phyloP scores from a whole-genome alignment of 352 stramenopile species.

The Phytophthora megakarya region DNA sequence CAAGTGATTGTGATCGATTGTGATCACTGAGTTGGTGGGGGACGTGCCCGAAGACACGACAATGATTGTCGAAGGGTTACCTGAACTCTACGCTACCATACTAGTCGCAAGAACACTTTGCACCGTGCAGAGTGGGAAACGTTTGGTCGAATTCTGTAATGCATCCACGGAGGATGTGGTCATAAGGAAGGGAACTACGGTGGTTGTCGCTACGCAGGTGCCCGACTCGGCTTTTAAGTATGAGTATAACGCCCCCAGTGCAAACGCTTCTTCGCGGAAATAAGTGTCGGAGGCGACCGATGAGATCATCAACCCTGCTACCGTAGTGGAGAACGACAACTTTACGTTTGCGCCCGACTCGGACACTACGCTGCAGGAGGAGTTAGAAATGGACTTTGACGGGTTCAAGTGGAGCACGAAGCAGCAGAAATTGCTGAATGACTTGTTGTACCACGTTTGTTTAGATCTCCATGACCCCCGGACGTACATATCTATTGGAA shows the following conservation, averaged over 20 bases:
- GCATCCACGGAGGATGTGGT: neutral
- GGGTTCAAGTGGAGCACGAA: conserved; percentile 1
- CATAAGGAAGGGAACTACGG: neutral
- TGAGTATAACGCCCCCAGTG: no score
- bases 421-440: no score
- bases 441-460: conserved; percentile 13
- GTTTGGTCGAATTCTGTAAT: conserved; percentile 11
- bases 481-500: neutral
- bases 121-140: neutral
- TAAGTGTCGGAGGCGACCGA: neutral
- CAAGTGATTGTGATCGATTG: conserved; percentile 1
- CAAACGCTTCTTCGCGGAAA: no score
- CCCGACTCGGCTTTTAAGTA: neutral
- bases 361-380: neutral
- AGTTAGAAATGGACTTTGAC: neutral
- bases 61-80: neutral
- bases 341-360: no score
- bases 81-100: neutral
- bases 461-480: conserved; percentile 3
- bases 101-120: conserved; percentile 1
- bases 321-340: no score
- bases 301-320: neutral
- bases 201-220: neutral
- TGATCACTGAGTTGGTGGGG: neutral
- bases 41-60: neutral